Evolutionary conservation across 2,329 filamentous ascomycete species (phyloP).

Genomic region (Neofusicoccum laricinum): DNA sequence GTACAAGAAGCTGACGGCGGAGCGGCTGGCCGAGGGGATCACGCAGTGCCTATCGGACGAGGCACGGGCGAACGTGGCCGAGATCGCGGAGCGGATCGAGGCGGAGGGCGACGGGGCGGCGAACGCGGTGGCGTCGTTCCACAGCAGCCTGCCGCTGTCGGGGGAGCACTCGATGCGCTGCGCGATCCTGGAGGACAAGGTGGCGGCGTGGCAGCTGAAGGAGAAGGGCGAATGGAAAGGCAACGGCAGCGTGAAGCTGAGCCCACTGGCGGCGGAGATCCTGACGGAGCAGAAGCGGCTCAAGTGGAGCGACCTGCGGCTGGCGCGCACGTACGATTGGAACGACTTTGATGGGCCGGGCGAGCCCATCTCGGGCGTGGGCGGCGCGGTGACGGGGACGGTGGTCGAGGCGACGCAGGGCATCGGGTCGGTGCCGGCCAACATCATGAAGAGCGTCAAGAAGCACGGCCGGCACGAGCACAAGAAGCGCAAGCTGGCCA

Average conservation of each 20-base stretch:
- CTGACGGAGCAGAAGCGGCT: slow-evolving; percentile 61
- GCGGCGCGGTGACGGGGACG: slow-evolving; percentile 59
- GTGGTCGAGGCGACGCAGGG: slow-evolving; percentile 61
- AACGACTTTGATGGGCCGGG: slow-evolving; percentile 75
- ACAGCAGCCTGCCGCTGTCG: slow-evolving; percentile 55
- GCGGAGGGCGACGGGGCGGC: slow-evolving; percentile 63
- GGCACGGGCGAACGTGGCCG: slow-evolving; percentile 55
- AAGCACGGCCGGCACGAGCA: slow-evolving; percentile 44
- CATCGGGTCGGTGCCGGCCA: slow-evolving; percentile 61
- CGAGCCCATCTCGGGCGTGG: slow-evolving; percentile 66
- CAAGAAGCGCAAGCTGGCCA: slow-evolving; percentile 40
- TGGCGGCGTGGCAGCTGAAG: slow-evolving; percentile 62
- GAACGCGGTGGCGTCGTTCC: slow-evolving; percentile 68
- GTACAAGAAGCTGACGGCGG: slow-evolving; percentile 63
- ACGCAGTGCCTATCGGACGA: slow-evolving; percentile 63
- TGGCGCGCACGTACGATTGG: slow-evolving; percentile 68
- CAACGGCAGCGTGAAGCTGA: slow-evolving; percentile 58
- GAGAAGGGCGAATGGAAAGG: slow-evolving; percentile 39
- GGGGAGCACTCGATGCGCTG: slow-evolving; percentile 56
- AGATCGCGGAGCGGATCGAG: slow-evolving; percentile 61
- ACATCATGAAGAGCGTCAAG: slow-evolving; percentile 57
- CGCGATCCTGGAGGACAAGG: slow-evolving; percentile 60
- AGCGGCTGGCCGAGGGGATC: slow-evolving; percentile 69
- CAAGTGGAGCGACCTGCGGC: slow-evolving; percentile 60
- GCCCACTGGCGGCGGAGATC: slow-evolving; percentile 63